phyloP scores from a whole-genome alignment of 768 basidiomycete species.

The Botryobasidium botryosum region DNA sequence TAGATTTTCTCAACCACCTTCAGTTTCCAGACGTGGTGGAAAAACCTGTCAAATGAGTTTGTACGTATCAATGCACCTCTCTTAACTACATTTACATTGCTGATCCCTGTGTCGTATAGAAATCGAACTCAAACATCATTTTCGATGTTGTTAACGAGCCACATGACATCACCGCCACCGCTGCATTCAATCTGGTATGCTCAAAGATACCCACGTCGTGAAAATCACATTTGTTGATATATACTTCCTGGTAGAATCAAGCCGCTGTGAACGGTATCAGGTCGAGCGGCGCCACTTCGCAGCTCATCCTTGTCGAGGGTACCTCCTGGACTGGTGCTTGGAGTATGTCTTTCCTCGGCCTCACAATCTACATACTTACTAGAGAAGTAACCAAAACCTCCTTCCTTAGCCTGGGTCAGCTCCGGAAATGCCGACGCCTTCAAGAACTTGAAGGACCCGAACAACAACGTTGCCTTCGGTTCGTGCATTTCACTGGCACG shows the following conservation, averaged over 20 bases:
- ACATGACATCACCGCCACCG: slow-evolving; percentile 35
- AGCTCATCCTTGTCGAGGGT: slow-evolving; percentile 27
- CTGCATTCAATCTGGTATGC: slow-evolving; percentile 32
- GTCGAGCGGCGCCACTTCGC: slow-evolving; percentile 35
- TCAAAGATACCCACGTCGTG: slow-evolving; percentile 5
- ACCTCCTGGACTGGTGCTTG: no score
- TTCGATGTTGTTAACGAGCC: slow-evolving; percentile 57
- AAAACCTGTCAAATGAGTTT: slow-evolving; percentile 36
- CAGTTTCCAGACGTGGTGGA: slow-evolving; percentile 28
- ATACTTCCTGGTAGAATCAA: slow-evolving; percentile 31
- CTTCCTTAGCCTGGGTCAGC: slow-evolving; percentile 42
- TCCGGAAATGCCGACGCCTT: slow-evolving; percentile 42
- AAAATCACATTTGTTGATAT: no score
- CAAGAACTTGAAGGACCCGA: slow-evolving; percentile 35
- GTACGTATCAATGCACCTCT: slow-evolving; percentile 23
- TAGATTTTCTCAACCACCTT: no score
- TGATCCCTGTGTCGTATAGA: slow-evolving; percentile 13
- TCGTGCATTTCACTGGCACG: no score
- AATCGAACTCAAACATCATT: slow-evolving; percentile 32
- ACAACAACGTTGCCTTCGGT: slow-evolving; percentile 45
- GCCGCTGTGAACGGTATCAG: slow-evolving; percentile 50
- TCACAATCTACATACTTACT: no score
- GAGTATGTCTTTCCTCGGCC: no score
- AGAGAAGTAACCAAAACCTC: no score
- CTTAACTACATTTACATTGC: neutral